These are phyloP conservation scores for Auriscalpium orientale DNA, from an alignment of 768 basidiomycete genomes.

Conservation along the genomic window DNA sequence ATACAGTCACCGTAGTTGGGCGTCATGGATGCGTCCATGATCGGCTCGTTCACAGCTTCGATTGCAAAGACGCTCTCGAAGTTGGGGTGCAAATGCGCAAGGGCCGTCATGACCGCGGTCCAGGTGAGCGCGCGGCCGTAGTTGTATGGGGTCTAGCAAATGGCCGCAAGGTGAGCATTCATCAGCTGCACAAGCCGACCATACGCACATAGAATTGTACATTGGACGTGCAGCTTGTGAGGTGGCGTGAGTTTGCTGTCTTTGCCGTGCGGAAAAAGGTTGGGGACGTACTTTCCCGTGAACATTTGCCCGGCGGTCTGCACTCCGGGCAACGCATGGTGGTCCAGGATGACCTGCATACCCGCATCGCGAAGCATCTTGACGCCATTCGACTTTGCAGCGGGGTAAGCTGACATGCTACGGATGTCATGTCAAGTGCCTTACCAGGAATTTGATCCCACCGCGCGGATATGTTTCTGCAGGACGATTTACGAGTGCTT, in stretches of 20 bases:
- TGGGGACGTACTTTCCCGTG: constrained; percentile 48
- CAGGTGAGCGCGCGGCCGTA: constrained; percentile 75
- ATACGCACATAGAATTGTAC: constrained; percentile 65
- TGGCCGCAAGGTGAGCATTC: too few species aligned
- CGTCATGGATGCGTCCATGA: constrained; percentile 61
- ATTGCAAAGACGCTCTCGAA: constrained; percentile 63
- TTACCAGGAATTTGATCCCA: constrained; percentile 57
- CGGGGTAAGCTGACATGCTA: not conserved
- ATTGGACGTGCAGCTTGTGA: constrained; percentile 55
- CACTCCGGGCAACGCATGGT: constrained; percentile 68
- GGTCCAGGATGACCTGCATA: constrained; percentile 60
- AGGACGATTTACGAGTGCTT: constrained; percentile 54
- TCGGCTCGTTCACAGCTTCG: constrained; percentile 72
- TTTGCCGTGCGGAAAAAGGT: not conserved
- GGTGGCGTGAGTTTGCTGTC: not conserved
- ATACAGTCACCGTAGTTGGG: constrained; percentile 65
- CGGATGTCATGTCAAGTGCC: constrained; percentile 10
- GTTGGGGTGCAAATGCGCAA: constrained; percentile 61
- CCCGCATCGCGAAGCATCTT: constrained; percentile 51
- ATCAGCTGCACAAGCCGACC: not conserved
- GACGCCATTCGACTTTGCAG: constrained; percentile 51
- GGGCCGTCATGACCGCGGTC: constrained; percentile 71
- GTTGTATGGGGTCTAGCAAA: constrained; percentile 52
- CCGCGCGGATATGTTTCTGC: constrained; percentile 64
- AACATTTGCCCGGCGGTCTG: constrained; percentile 55